Evolutionary conservation across 441 rosid species (phyloP).

Genomic region (Pelargonium cotyledonis): DNA sequence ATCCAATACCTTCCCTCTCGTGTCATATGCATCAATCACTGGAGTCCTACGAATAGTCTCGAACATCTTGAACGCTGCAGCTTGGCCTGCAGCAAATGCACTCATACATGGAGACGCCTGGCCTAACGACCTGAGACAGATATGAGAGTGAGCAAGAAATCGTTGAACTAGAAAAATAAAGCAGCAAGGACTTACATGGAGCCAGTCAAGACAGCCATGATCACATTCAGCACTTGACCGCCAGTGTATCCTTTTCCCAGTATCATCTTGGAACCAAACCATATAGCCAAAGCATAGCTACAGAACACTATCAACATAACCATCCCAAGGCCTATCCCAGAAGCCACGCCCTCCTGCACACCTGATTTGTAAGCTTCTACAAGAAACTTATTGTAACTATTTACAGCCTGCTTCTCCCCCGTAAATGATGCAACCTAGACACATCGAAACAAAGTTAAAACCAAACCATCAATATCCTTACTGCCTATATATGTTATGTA

Average conservation of each 20-base stretch:
- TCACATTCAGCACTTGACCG: constrained; percentile 51
- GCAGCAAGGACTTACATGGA: constrained; percentile 42
- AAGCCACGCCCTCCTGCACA: constrained; percentile 49
- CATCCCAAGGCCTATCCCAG: constrained; percentile 52
- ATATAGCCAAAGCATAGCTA: constrained; percentile 46
- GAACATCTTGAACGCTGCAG: constrained; percentile 75
- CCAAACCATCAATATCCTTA: not conserved
- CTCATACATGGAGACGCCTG: constrained; percentile 61
- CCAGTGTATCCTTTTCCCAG: constrained; percentile 50
- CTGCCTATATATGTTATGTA: no score
- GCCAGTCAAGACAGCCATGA: constrained; percentile 50
- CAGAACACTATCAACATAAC: constrained; percentile 33
- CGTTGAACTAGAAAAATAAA: not conserved
- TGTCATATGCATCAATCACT: constrained; percentile 52
- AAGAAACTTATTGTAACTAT: constrained; percentile 45
- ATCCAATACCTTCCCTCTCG: constrained; percentile 39
- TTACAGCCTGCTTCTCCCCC: constrained; percentile 53
- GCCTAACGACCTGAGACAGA: constrained; percentile 44
- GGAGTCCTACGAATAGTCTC: constrained; percentile 55
- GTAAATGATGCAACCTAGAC: constrained; percentile 66
- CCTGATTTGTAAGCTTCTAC: constrained; percentile 45
- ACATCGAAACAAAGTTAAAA: not conserved
- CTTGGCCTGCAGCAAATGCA: constrained; percentile 62
- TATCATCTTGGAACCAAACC: constrained; percentile 52
- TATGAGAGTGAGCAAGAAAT: constrained; percentile 33